A percentile compares a stretch with the other conserved stretches of the same genome.
phyloP scores from a whole-genome alignment of 352 stramenopile species.

The Phytophthora citricola region DNA sequence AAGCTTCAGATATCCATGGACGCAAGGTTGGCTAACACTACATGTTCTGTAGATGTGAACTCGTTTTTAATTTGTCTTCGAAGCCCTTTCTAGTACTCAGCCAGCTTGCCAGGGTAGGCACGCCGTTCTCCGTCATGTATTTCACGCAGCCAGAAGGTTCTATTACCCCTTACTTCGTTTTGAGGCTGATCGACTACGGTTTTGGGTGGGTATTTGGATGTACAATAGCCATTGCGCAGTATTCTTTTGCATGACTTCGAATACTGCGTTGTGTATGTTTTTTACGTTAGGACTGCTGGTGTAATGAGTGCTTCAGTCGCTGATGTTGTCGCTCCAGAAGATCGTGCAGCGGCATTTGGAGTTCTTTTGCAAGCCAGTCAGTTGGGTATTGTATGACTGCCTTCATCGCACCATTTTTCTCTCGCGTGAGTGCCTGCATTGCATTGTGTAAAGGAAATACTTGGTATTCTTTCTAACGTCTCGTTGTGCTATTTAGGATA shows the following conservation, averaged over 20 bases:
- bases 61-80: not conserved
- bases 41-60: not conserved
- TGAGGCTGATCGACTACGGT: conserved; percentile 66
- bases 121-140: conserved; percentile 75
- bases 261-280: not conserved
- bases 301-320: conserved; percentile 70
- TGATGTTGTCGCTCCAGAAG: conserved; percentile 59
- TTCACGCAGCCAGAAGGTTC: conserved; percentile 64
- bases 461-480: conserved; percentile 1
- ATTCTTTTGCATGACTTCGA: not conserved
- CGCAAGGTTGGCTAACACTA: conserved; percentile 58
- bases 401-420: conserved; percentile 64
- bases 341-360: conserved; percentile 69
- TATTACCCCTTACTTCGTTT: conserved; percentile 70
- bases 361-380: conserved; percentile 59
- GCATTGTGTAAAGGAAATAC: not conserved
- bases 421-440: conserved; percentile 43
- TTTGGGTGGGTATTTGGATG: conserved; percentile 51
- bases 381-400: conserved; percentile 68
- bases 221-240: not conserved
- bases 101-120: conserved; percentile 62
- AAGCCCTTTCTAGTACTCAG: conserved; percentile 78
- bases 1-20: conserved; percentile 77
- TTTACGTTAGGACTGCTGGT: conserved; percentile 53
- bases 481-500: conserved; percentile 32